Base-by-base conservation (phyloP, 2,329 filamentous ascomycete species). In the Colletotrichum higginsianum region DNA sequence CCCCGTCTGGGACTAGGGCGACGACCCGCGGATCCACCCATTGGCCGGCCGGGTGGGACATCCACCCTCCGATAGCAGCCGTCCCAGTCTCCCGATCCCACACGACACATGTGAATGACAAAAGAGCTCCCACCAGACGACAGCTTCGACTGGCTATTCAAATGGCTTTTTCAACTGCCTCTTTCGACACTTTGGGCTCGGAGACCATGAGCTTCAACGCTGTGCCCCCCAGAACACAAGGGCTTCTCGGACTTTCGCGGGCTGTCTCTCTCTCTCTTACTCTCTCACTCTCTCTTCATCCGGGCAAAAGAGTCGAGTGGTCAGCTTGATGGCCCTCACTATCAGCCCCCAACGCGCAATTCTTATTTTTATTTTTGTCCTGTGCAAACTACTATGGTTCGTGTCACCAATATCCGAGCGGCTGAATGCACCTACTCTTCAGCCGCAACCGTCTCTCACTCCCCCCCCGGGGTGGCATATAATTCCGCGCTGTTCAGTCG, bases 41-140 rank as follows among this genome's bases (percentile, higher is more conserved):
- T 68, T 71, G 68, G 58, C 58, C 38, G 58, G 26, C 58, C 26
- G 30, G n/a, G 65, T 63, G 68, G 65, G 42, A 5, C 49, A 26
- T 26, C 21, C 35, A 18, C 50, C 2, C 40, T 42, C 58, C 60
- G 65, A 68, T 71, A 71, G 65, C 65, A 68, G 26, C 47, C 38
- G 38, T 68, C 46, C 30, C 30, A 58, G 58, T 63, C 52, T 52
- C 26, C 68, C 52, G 53, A 63, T 58, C 30, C 26, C 26, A 26
- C 65, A 60, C 65, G 68, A 71, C 68, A 71, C 68, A 71, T 68
- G 65, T 64, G 46, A 68, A 71, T 71, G 68, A 71, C 68, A 71
- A 71, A 68, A 40, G 26, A 21, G 35, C 68, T 53, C 61, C 26
- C 26, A 26, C 4, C 26, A 26, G 3, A 26, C 26, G 26, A 26